Evolutionary conservation across 164 flowering plant species (phyloP), one percentile per base, ranked within the genome.

Genomic region (Chloranthus sessilifolius): DNA sequence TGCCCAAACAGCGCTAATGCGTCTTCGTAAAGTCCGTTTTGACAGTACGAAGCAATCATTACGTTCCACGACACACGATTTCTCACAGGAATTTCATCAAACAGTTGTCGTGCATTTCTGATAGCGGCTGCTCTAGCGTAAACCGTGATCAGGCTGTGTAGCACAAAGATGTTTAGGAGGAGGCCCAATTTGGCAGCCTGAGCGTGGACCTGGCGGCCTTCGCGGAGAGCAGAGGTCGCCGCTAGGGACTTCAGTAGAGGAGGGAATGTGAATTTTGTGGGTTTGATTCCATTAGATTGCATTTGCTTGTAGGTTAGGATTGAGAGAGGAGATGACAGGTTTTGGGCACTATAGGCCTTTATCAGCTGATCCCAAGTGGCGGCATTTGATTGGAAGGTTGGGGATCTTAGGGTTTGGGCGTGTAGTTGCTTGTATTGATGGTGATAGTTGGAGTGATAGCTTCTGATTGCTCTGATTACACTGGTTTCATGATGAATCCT

Each of bases 241-340:
- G 71, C 61, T 0, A 42, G 62, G 0, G 78, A 68, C 38, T 70
- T 69, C 9, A 77, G 53, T 12, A 73, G 76, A 40, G 69, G 76
- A 1, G 85, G 78, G 8, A 64, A 67, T 0, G 79, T 75, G 5
- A 77, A 63, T 20, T 62, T 45, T 24, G 74, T 55, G 3, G 80
- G 80, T 15, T 22, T 29, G 35, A 46, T 19, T 26, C 20, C n/a
- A 26, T 46, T 27, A 21, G 15, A 27, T 27, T 46, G 50, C 50
- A 46, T 46, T 46, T 46, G 50, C 50, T 46, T 46, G 21, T 26
- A 46, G 16, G 27, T 22, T 26, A 16, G 27, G 46, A 42, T 21
- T 7, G 46, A 27, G 10, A 42, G 46, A 4, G 7, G 11, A 10
- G 43, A 8, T 20, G 24, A 12, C 4, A 16, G 10, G 14, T 42